Evolutionary conservation across 1,284 basidiomycete species (phyloP).

Genomic region (Tremellales sp.): DNA sequence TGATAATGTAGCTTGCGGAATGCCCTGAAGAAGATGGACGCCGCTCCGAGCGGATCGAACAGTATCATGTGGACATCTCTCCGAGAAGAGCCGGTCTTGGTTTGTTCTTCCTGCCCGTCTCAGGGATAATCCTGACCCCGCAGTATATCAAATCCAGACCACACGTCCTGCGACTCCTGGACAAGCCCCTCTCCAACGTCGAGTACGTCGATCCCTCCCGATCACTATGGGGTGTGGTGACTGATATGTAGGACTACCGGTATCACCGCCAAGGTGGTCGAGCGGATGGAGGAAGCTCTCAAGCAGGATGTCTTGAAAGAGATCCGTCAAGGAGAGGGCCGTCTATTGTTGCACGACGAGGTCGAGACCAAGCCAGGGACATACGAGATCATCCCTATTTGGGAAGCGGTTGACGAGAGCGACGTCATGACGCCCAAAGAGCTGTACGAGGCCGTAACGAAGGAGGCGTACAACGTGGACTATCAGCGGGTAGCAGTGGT

Average conservation of each 20-base stretch:
- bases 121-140: neutral
- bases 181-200: slow-evolving; percentile 85
- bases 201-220: slow-evolving; percentile 58
- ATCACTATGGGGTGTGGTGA: no score
- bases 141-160: slow-evolving; percentile 57
- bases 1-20: slow-evolving; percentile 61
- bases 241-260: slow-evolving; percentile 71
- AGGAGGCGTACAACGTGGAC: slow-evolving; percentile 78
- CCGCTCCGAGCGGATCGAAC: slow-evolving; percentile 66
- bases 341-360: slow-evolving; percentile 91
- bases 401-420: slow-evolving; percentile 76
- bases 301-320: slow-evolving; percentile 88
- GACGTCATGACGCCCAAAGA: slow-evolving; percentile 90
- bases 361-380: slow-evolving; percentile 86
- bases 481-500: slow-evolving; percentile 84
- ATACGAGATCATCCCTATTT: slow-evolving; percentile 78
- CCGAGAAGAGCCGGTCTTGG: slow-evolving; percentile 90
- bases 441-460: slow-evolving; percentile 47
- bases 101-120: slow-evolving; percentile 4
- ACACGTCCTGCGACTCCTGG: slow-evolving; percentile 86
- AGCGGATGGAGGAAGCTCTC: slow-evolving; percentile 84
- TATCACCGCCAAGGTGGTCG: slow-evolving; percentile 85
- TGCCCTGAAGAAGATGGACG: slow-evolving; percentile 76
- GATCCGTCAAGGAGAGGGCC: slow-evolving; percentile 66
- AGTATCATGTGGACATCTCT: slow-evolving; percentile 85